Percentiles rank a stretch among this genome's conserved stretches.
Evolutionary conservation across 1,284 basidiomycete genomes (phyloP).

Genomic region (Thecaphora frezii): DNA sequence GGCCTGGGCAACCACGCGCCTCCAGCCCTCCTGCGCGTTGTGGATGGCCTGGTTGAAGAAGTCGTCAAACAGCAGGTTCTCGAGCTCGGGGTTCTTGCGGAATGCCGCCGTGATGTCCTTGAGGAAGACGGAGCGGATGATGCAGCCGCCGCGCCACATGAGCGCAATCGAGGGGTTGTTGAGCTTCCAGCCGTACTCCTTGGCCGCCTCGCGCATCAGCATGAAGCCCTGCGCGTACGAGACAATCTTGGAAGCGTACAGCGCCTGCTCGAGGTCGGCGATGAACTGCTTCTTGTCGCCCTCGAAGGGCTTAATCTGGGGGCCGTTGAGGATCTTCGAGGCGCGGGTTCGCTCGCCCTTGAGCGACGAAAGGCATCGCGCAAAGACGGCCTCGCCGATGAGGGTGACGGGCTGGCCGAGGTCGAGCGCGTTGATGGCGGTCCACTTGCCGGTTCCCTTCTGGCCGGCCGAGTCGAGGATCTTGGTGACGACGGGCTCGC

Average conservation of each 20-base stretch:
- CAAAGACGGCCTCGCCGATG: conserved; percentile 98
- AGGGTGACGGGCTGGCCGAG: conserved; percentile 87
- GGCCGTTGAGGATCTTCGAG: conserved; percentile 84
- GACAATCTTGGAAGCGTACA: conserved; percentile 95
- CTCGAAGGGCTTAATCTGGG: conserved; percentile 86
- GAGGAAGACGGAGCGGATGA: conserved; percentile 69
- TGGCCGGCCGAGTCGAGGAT: conserved; percentile 85
- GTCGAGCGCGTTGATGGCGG: conserved; percentile 95
- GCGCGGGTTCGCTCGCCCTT: conserved; percentile 96
- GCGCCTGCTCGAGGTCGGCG: conserved; percentile 95
- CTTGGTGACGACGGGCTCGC: conserved; percentile 84
- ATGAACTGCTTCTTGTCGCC: conserved; percentile 99
- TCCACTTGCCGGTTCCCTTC: conserved; percentile 99
- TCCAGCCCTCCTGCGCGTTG: conserved; percentile 95
- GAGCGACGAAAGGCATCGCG: conserved; percentile 94
- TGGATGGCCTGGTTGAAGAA: conserved; percentile 96
- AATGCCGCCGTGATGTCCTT: conserved; percentile 74
- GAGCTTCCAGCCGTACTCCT: conserved; percentile 73
- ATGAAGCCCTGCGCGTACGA: conserved; percentile 95
- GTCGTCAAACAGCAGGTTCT: conserved; percentile 92
- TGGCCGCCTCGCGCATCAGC: conserved; percentile 97
- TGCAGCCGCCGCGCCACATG: conserved; percentile 99
- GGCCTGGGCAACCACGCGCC: conserved; percentile 93
- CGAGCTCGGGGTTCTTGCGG: conserved; percentile 80
- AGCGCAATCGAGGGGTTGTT: conserved; percentile 91